A percentile compares a stretch with the other conserved stretches of the same genome.
Evolutionary conservation across 1,284 basidiomycete genomes (phyloP).

Genomic region (Cutaneotrichosporon mucoides): DNA sequence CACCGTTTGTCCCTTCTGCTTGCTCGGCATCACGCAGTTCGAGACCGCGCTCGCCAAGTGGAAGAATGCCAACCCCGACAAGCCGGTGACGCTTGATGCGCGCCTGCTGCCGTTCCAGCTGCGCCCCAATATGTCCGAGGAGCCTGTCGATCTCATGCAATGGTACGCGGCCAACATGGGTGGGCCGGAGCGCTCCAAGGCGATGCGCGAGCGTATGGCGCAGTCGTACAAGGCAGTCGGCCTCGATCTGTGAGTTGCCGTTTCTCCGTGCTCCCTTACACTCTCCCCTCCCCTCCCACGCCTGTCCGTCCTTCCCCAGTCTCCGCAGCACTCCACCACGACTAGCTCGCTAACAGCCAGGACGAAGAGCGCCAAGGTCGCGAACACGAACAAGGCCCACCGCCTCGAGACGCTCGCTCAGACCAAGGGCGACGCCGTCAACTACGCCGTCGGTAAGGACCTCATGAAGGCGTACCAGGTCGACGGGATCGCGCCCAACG

Average conservation of each 20-base stretch:
- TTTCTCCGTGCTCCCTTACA: no score
- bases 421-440: constrained; percentile 39
- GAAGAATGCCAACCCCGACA: background rate
- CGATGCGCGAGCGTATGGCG: background rate
- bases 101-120: background rate
- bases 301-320: no score
- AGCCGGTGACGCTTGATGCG: background rate
- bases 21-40: constrained; percentile 1
- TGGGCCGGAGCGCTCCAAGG: background rate
- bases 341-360: no score
- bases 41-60: background rate
- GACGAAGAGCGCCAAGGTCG: no score
- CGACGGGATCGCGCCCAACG: constrained; percentile 40
- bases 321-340: no score
- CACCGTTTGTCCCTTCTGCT: constrained; percentile 3
- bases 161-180: background rate
- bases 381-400: constrained; percentile 43
- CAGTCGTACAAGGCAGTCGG: background rate
- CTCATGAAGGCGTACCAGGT: constrained; percentile 47
- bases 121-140: background rate
- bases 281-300: no score
- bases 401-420: constrained; percentile 37
- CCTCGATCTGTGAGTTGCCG: background rate
- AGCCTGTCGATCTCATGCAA: background rate
- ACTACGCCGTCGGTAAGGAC: constrained; percentile 28